Base-by-base conservation (phyloP, 129 eudicot species). In the Artemisia tridentata region DNA sequence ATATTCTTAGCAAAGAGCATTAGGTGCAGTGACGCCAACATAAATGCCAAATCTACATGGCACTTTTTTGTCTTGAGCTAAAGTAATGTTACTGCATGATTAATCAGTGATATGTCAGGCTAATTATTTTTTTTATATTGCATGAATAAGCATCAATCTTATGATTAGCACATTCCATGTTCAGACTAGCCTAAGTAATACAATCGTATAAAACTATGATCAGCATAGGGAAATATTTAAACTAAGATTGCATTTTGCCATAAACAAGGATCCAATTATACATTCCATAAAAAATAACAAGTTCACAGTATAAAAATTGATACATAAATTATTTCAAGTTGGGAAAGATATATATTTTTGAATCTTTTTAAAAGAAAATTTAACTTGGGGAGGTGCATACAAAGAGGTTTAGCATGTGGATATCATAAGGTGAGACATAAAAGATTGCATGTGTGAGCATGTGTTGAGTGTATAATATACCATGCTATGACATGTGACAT, bases 361-460 rank as follows among this genome's bases (percentile, higher is more conserved):
- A 3, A 27, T 27, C 0, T 2, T 27, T 27, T 25, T 25, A 25
- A 27, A 27, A 27, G 0, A 27, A 27, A 27, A 27, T 3, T 4
- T 27, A 27, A 27, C 31, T 27, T 27, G 31, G 31, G 80, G 60
- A 66, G 67, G 62, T 20, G 50, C 43, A 67, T 76, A 25, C 19
- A 7, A 76, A 14, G 67, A 25, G 75, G 67, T 57, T 68, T 27
- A 62, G 80, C 81, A 77, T 77, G 76, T 77, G 81, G 67, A 59
- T 25, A 74, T 64, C 29, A 52, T 74, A 19, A 18, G 29, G 17
- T 9, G 57, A 27, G 64, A 74, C 54, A 74, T 38, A 67, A 67
- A 38, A 61, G 80, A 45, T 51, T 58, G 75, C 80, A 77, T 77
- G 80, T 77, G 80, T 69, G 31, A 67, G 66, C 83, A 73, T 79